Percentiles rank a stretch among this genome's conserved stretches.
Conservation (phyloP, 1,284 basidiomycete genomes). For the Hypsizygus ulmarius region DNA sequence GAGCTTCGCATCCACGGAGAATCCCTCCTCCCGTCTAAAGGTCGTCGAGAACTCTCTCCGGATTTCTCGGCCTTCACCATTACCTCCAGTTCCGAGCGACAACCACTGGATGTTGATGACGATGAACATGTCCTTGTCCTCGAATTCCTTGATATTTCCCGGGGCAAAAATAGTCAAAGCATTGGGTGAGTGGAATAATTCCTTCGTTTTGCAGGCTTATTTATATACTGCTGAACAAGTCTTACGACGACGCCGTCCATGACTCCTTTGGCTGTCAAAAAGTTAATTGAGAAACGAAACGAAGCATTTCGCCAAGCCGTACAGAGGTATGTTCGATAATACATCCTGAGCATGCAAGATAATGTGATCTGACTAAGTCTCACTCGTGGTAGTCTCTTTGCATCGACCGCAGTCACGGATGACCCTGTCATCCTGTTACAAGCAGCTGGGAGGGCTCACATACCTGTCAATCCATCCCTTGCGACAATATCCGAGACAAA, state of each 20-base stretch:
- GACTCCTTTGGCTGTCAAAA: conserved; percentile 60
- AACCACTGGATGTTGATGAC: conserved; percentile 28
- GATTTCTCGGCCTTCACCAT: conserved; percentile 36
- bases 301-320: conserved; percentile 66
- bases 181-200: conserved; percentile 25
- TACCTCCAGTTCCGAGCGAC: conserved; percentile 5
- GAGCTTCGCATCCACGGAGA: conserved; percentile 59
- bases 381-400: conserved; percentile 50
- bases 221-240: conserved; percentile 26
- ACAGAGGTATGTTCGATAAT: conserved; percentile 52
- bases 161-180: conserved; percentile 35
- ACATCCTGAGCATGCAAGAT: background rate
- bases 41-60: conserved; percentile 28
- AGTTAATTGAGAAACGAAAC: conserved; percentile 73
- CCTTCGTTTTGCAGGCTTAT: background rate
- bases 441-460: conserved; percentile 63
- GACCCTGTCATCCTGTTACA: conserved; percentile 65
- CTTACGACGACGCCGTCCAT: conserved; percentile 47
- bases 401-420: conserved; percentile 49
- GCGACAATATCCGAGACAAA: conserved; percentile 13
- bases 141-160: conserved; percentile 64
- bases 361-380: background rate
- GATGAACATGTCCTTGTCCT: conserved; percentile 72
- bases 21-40: conserved; percentile 23
- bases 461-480: conserved; percentile 62